Evolutionary conservation across 2,329 filamentous ascomycete species (phyloP), one percentile per base, ranked within the genome.

Genomic region (Colletotrichum plurivorum): DNA sequence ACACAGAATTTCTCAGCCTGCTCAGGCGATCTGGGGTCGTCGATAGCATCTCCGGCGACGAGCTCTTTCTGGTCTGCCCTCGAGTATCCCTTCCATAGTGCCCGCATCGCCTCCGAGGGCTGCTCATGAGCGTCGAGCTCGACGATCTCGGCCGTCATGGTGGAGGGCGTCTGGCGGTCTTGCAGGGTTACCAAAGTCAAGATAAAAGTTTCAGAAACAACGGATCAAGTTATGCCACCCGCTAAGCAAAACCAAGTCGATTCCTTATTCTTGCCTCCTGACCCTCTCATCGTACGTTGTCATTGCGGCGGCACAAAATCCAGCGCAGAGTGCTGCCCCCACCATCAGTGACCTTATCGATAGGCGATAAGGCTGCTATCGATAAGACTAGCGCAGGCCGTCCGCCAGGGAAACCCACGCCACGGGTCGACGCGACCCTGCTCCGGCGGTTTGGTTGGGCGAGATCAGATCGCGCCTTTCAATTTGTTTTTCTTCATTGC

Each of bases 101-200:
- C 82, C 70, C 91, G 90, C 73, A 98, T 84, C 57, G 84, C 79
- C 13, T 90, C 88, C 3, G 94, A 93, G 2, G 94, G 93, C 74
- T 91, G 90, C 78, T 94, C 90, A 78, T 95, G 89, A 31, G 94
- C 91, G 79, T 97, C 92, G 3, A 95, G 83, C 20, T 85, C 83
- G 27, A 78, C 80, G 36, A 85, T 80, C 64, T 83, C 80, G 39
- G 80, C 75, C 1, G 80, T 78, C 84, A 85, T 85, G 16, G 25
- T 55, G 56, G 22, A 43, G 10, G 15, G 12, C 18, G 13, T 36
- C 31, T 36, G 31, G 31, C 31, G 31, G 31, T 36, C 31, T 36
- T 8, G 27, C 27, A 31, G 8, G 27, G 8, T 31, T 31, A 9
- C 9, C 27, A 31, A 31, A 31, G 7, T 31, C 27, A 31, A 10